Conservation (phyloP, 2,329 filamentous ascomycete genomes). For the Aspergillus brasiliensis region DNA sequence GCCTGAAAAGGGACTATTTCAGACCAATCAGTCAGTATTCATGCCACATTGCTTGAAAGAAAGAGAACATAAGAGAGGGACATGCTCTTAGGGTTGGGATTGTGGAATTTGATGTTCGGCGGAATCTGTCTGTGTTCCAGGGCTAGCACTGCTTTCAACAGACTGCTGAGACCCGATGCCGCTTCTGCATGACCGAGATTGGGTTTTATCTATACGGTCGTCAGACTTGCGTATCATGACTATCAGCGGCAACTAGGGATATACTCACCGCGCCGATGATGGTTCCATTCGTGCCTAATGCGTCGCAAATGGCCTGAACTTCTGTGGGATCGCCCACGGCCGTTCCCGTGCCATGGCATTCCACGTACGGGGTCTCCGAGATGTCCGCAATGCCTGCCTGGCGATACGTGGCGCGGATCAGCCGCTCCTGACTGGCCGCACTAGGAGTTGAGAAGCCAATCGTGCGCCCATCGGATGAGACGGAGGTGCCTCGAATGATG, state of each 20-base stretch:
- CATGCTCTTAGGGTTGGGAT: constrained; percentile 26
- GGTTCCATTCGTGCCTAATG: constrained; percentile 13
- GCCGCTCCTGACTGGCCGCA: constrained; percentile 5
- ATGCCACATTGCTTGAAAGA: no score
- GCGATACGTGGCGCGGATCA: constrained; percentile 10
- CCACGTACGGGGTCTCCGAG: constrained; percentile 12
- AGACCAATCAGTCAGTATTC: background rate
- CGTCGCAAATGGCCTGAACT: constrained; percentile 3
- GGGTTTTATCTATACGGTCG: constrained; percentile 16
- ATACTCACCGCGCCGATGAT: constrained; percentile 20
- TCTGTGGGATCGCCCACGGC: constrained; percentile 11
- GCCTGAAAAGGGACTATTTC: background rate
- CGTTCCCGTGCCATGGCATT: constrained; percentile 19
- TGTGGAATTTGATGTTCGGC: constrained; percentile 25
- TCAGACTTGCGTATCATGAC: background rate
- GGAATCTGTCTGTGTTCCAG: constrained; percentile 24
- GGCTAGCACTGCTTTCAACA: constrained; percentile 22
- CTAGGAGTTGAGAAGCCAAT: constrained; percentile 6
- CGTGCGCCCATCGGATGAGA: constrained; percentile 29
- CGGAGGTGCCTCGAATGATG: constrained; percentile 31
- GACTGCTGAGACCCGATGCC: constrained; percentile 19
- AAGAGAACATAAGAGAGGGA: no score
- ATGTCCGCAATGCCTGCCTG: constrained; percentile 8
- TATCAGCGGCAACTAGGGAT: background rate
- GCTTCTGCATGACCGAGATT: constrained; percentile 27